Percentiles rank a stretch among this genome's conserved stretches.
These are phyloP conservation scores for Fusarium chaquense DNA, from an alignment of 2,329 filamentous ascomycete genomes.

Conservation along the genomic window DNA sequence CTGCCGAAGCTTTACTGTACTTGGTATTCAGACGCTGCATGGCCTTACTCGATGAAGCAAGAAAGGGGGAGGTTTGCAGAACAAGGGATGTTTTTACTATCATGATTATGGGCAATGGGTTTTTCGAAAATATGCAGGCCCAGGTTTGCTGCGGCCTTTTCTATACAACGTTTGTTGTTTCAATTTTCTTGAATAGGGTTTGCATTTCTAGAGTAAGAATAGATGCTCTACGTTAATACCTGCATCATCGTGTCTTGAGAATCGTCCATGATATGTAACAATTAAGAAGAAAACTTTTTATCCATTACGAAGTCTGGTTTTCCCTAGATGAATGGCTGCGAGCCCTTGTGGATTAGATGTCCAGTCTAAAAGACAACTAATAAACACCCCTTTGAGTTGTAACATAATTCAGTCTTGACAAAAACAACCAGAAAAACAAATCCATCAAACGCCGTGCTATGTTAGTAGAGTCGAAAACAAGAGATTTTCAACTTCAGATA, in stretches of 20 bases:
- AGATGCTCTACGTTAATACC: slow-evolving; percentile 31
- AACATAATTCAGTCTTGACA: neutral
- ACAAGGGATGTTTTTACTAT: slow-evolving; percentile 36
- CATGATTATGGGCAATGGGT: slow-evolving; percentile 48
- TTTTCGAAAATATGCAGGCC: slow-evolving; percentile 39
- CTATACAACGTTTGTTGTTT: slow-evolving; percentile 36
- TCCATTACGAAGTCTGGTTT: neutral
- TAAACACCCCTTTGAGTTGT: neutral
- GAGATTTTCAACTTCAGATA: slow-evolving; percentile 12
- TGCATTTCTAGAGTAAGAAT: slow-evolving; percentile 40
- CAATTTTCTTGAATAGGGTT: slow-evolving; percentile 45
- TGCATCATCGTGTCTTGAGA: neutral
- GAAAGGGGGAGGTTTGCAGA: slow-evolving; percentile 29
- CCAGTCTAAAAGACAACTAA: slow-evolving; percentile 7
- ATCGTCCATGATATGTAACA: neutral
- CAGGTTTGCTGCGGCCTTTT: slow-evolving; percentile 36
- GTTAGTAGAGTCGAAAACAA: slow-evolving; percentile 11
- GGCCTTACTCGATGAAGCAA: slow-evolving; percentile 18
- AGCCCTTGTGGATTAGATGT: neutral
- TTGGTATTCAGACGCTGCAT: slow-evolving; percentile 28
- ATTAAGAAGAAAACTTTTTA: neutral
- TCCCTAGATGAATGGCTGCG: neutral
- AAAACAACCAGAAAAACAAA: neutral
- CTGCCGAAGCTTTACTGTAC: slow-evolving; percentile 32
- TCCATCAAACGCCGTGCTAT: slow-evolving; percentile 46